Base-by-base conservation (phyloP, 768 basidiomycete genomes). In the Cystobasidium onofrii region DNA sequence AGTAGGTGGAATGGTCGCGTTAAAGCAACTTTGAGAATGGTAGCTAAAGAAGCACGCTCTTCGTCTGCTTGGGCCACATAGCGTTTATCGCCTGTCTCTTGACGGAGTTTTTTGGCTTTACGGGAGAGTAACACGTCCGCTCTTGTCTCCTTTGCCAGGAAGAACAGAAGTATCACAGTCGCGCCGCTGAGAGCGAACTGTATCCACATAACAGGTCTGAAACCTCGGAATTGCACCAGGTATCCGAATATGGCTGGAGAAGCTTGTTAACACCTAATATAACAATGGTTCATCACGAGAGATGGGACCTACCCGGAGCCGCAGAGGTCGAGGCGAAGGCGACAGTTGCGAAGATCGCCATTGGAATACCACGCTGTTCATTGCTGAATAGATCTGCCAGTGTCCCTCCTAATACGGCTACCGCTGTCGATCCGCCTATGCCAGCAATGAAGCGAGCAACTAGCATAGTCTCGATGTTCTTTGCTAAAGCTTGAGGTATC, bases 61-160 rank as follows among this genome's bases (percentile, higher is more conserved):
- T 86, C 86, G 77, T 90, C 89, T 1, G 86, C 83, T 27, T 85
- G 83, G 0, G 88, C 85, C n/a, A 84, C 84, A 78, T 88, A 90
- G 25, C 87, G 82, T 10, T 81, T 75, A 76, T 92, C 83, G 7
- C 88, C 88, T 0, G 87, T 88, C 71, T 86, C 82, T 79, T 87
- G 87, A 61, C 91, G 85, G 65, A 87, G 76, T 75, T 84, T 83
- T 74, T 83, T 84, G 0, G 91, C 91, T 27, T 87, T 81, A 2
- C 86, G 84, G 0, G 85, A 86, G n/a, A 93, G 85, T 15, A 94
- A 82, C 57, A 94, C 87, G 0, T 86, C 84, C 0, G 85, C 81
- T 17, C 92, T 84, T 0, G 92, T 92, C 80, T 94, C 92, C 63
- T 81, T 83, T 84, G 91, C 83, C 64, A 88, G 73, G 0, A 89